Evolutionary conservation across 805 yeast species (phyloP), one percentile per base, ranked within the genome.

Genomic region (Starmerella lactis-condensi): DNA sequence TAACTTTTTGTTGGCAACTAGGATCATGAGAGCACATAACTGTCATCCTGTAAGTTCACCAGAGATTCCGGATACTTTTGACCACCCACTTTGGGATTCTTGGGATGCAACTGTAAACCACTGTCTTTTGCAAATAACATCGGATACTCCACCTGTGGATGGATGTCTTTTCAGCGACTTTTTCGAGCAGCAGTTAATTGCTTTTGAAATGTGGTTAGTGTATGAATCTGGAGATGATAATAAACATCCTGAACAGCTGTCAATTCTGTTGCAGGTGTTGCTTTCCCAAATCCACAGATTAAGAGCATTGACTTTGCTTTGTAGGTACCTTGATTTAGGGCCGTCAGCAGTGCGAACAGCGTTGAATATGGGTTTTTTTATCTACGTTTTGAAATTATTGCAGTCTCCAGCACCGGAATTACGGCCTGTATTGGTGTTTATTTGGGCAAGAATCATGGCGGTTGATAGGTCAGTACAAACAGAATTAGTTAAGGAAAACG

Each of bases 31-130:
- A 2, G 72, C 75, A 44, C 72, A 76, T 42, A 82, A 83, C 37
- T 83, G 95, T 50, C 91, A 82, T 48, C 96, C 98, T 1, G 71
- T 83, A 2, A 79, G 93, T 12, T 91, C 81, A 40, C 98, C 98
- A 1, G 81, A 77, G 7, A 57, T 89, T 23, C 96, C 98, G 0
- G 89, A 81, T 33, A 59, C 70, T 10, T 70, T 77, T 28, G 66
- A 68, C 38, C 95, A 89, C 49, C 71, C 91, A 4, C 73, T 89
- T 78, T 89, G 98, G 98, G 89, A 81, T 36, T 74, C 94, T 0
- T 89, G 98, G 96, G 96, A 89, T 48, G 60, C 89, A 39, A 95
- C 98, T 0, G 74, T 89, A 24, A 96, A 89, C 50, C 95, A 89
- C 48, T 91, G 91, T 4, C 58, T 89, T 27, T 69, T 78, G 2